Percentiles rank a stretch among this genome's conserved stretches.
Evolutionary conservation across 2,329 filamentous ascomycete genomes (phyloP).

Genomic region (Talaromyces piceae): DNA sequence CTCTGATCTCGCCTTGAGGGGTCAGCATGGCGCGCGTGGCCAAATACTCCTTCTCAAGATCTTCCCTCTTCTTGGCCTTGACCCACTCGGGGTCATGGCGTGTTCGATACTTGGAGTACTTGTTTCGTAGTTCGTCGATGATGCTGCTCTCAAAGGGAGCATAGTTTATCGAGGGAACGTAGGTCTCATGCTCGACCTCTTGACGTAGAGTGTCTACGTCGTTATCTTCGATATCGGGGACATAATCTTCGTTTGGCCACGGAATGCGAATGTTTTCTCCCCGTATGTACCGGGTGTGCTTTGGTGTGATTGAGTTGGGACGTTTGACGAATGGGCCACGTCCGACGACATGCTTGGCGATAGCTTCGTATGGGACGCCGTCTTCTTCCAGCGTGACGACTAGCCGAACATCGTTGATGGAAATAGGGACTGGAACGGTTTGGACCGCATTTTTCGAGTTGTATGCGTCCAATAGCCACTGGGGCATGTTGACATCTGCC

Average conservation of each 20-base stretch:
- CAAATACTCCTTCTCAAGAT: constrained; percentile 40
- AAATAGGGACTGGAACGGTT: constrained; percentile 50
- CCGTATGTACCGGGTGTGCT: constrained; percentile 51
- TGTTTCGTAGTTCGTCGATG: constrained; percentile 77
- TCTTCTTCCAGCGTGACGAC: constrained; percentile 66
- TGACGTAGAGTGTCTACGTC: constrained; percentile 66
- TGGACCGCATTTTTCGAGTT: constrained; percentile 36
- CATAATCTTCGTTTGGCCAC: constrained; percentile 56
- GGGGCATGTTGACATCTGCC: constrained; percentile 37
- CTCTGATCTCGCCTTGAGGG: constrained; percentile 38
- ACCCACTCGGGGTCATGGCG: constrained; percentile 71
- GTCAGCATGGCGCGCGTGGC: constrained; percentile 41
- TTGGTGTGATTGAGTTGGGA: constrained; percentile 37
- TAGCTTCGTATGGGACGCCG: constrained; percentile 59
- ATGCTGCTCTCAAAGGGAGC: constrained; percentile 73
- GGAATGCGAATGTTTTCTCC: constrained; percentile 67
- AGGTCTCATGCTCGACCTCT: constrained; percentile 67
- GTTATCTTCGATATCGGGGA: constrained; percentile 47
- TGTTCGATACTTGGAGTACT: constrained; percentile 73
- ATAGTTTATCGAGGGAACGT: constrained; percentile 66
- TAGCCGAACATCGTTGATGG: constrained; percentile 68
- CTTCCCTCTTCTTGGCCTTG: constrained; percentile 55
- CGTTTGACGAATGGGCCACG: constrained; percentile 46
- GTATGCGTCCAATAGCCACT: constrained; percentile 30
- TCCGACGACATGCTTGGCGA: constrained; percentile 64